Evolutionary conservation across 1,284 basidiomycete genomes (phyloP), one percentile per base, ranked within the genome.

Genomic region (Polyporus tsugae): DNA sequence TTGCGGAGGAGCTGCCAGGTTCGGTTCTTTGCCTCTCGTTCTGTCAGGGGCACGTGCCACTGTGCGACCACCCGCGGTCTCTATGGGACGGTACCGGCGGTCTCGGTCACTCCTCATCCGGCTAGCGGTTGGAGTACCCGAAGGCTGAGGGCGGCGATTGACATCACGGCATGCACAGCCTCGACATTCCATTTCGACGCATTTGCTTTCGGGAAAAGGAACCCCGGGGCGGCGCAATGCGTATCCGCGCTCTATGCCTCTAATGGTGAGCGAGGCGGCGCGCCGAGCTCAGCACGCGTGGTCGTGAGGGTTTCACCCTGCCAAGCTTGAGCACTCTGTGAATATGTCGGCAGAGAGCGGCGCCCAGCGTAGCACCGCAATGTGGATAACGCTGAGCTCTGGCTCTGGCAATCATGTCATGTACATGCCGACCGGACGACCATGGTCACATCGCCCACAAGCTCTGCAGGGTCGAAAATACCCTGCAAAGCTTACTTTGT

Each of bases 161-260:
- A 10, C 17, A 22, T 58, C 55, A 58, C 53, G 11, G 35, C 55
- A 58, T 58, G 35, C 55, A 57, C 55, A 57, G 35, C 55, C 19
- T 36, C 19, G 19, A 17, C 35, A 36, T 10, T 35, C 19, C 7
- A 57, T 57, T 35, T n/a, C 35, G 55, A 33, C n/a, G 33, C 29
- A 13, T 19, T 55, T 36, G 25, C 11, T 7, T 55, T 15, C 52
- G 33, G 15, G 2, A 7, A 35, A 19, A 17, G 52, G 52, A 33
- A 19, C 5, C 52, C 52, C 52, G 17, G 52, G 17, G 29, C 10
- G 46, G 46, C 22, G n/a, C 15, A 4, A 11, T 5, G 22, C 46
- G 46, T 10, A 33, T 11, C 15, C 25, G 13, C 13, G 52, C 29
- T 52, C 49, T 33, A n/a, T 25, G 2, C 29, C 52, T 53, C 4